phyloP scores from a whole-genome alignment of 345 rosid species.

The Reutealis trisperma region DNA sequence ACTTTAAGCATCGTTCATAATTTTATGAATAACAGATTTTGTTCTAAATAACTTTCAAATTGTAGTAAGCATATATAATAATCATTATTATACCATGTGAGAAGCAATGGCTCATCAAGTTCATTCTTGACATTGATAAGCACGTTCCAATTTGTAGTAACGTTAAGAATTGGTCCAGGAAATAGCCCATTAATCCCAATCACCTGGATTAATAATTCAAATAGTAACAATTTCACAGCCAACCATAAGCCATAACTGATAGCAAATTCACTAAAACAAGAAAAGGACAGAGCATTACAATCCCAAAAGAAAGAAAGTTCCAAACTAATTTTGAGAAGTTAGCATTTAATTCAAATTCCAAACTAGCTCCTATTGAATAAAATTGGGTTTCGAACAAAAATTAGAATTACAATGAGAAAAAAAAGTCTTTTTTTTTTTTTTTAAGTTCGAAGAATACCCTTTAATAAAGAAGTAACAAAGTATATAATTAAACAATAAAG shows the following conservation, averaged over 20 bases:
- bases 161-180: slow-evolving; percentile 36
- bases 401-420: neutral
- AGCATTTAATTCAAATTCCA: slow-evolving; percentile 1
- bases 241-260: neutral
- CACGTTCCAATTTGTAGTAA: slow-evolving; percentile 37
- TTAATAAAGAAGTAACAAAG: neutral
- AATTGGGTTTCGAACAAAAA: neutral
- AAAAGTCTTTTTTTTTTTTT: too few species aligned
- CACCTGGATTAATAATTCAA: slow-evolving; percentile 20
- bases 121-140: slow-evolving; percentile 36
- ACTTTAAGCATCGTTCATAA: neutral
- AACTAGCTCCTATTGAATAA: neutral
- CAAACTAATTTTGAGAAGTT: too few species aligned
- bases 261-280: too few species aligned
- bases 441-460: neutral
- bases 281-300: neutral
- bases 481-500: neutral
- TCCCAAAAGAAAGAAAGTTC: neutral
- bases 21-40: neutral
- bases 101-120: slow-evolving; percentile 37
- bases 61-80: neutral
- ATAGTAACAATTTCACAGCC: neutral
- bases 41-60: neutral
- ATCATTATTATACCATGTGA: slow-evolving; percentile 59
- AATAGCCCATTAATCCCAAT: slow-evolving; percentile 35